These are phyloP conservation scores for Triticum monococcum DNA, from an alignment of 176 grass and related monocot genomes.

Conservation along the genomic window DNA sequence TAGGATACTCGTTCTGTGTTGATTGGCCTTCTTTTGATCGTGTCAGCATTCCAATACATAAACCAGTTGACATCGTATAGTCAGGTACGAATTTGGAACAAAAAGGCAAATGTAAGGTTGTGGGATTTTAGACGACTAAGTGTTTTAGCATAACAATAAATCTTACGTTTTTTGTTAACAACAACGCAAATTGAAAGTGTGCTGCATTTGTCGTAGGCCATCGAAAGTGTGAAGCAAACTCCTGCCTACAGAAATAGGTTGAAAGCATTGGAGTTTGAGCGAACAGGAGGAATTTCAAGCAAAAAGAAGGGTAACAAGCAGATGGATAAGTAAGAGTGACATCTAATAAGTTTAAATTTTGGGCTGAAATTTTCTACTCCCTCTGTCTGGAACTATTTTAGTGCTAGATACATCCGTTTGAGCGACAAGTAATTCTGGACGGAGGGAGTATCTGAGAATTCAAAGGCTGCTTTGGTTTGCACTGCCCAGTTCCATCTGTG, in stretches of 20 bases:
- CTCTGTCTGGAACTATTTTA: no score
- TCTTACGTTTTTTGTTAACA: constrained; percentile 2
- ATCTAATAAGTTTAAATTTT: background rate
- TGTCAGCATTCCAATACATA: constrained; percentile 94
- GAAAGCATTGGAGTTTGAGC: constrained; percentile 90
- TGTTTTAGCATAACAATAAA: constrained; percentile 2
- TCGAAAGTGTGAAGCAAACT: constrained; percentile 90
- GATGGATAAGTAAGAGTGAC: constrained; percentile 71
- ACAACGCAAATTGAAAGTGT: background rate
- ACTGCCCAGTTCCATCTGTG: background rate
- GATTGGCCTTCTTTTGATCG: constrained; percentile 81
- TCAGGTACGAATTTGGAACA: constrained; percentile 58
- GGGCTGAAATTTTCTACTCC: background rate
- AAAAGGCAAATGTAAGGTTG: background rate
- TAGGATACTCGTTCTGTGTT: constrained; percentile 92
- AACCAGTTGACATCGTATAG: constrained; percentile 78
- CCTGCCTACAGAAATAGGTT: constrained; percentile 97
- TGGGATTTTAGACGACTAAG: background rate
- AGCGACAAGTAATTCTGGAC: no score
- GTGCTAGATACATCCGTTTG: no score
- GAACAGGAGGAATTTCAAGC: constrained; percentile 70
- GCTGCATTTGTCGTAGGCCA: constrained; percentile 53
- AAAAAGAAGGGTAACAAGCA: constrained; percentile 94
- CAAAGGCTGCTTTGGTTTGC: constrained; percentile 8
- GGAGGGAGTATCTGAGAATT: constrained; percentile 22